Evolutionary conservation across 805 yeast genomes (phyloP), one percentile per base, ranked within the genome.

Genomic region (Candida loeiensis): DNA sequence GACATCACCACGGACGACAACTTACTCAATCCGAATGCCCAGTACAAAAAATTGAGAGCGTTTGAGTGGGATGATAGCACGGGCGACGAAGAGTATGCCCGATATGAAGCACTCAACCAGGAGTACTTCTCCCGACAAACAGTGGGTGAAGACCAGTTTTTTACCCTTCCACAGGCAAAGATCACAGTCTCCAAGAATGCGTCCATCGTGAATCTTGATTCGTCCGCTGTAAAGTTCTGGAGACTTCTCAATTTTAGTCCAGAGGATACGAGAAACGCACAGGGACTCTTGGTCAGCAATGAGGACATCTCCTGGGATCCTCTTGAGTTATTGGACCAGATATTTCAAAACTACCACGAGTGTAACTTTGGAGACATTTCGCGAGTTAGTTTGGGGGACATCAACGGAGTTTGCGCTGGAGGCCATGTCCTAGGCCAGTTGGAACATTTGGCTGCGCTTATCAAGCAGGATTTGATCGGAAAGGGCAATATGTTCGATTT

Each of bases 181-280:
- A 48, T 63, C 3, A 59, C 49, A 34, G 62, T 65, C 1, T 26
- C 51, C 24, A 68, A 66, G 37, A 63, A 69, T 34, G 64, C 55
- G 20, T 61, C 68, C 42, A 73, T 66, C 24, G 65, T 74, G 30
- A 78, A 71, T 54, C 70, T 71, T 49, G 63, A 67, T 38, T 54
- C 59, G 6, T 63, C 70, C 22, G 78, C 76, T 35, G 56, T 73
- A 13, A 57, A 60, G 43, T 74, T 73, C 50, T 82, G 82, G 89
- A 78, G 67, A 49, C 61, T 70, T 32, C 53, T 85, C 49, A 74
- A 77, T 43, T 67, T 84, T 36, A 71, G 73, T 32, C 86, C 91
- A 0, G 49, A 73, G 6, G 55, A 58, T 17, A 73, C 71, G 1
- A 81, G 82, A 45, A 64, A 74, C 43, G 74, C 81, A 43, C 75